A percentile compares a stretch with the other conserved stretches of the same genome.
Evolutionary conservation across 169 alveolate species (phyloP).

Genomic region (Cardiosporidium cionae): DNA sequence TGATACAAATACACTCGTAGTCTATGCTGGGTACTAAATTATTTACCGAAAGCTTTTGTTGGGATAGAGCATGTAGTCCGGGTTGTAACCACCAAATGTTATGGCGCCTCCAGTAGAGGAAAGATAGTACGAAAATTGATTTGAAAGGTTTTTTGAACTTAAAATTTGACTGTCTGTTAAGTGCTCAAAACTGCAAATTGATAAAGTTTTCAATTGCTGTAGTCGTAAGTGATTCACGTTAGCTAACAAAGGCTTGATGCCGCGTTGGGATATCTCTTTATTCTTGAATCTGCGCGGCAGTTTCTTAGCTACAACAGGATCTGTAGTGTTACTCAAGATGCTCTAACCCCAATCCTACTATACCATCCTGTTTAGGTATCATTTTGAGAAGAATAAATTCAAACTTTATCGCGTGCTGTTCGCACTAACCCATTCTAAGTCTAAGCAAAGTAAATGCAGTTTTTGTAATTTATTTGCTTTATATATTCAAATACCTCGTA

Average conservation of each 20-base stretch:
- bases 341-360: conserved; percentile 32
- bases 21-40: too few relatives aligned
- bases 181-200: neutral
- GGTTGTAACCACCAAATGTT: conserved; percentile 38
- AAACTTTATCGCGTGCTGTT: neutral
- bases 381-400: neutral
- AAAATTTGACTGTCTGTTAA: conserved; percentile 9
- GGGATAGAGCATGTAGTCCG: conserved; percentile 15
- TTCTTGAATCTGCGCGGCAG: conserved; percentile 28
- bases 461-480: neutral
- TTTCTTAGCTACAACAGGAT: too few relatives aligned
- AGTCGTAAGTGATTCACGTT: neutral
- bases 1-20: too few relatives aligned
- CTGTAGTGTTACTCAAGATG: too few relatives aligned
- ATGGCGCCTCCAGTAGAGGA: neutral
- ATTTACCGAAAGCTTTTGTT: conserved; percentile 31
- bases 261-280: conserved; percentile 29
- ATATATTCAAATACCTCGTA: conserved; percentile 8
- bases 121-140: conserved; percentile 4
- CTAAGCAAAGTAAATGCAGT: neutral
- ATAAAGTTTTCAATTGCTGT: neutral
- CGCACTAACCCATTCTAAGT: neutral
- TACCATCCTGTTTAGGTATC: conserved; percentile 31
- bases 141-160: neutral
- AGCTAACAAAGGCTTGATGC: conserved; percentile 24